Base-by-base conservation (phyloP, 352 stramenopile species). In the Phytophthora palmivora region DNA sequence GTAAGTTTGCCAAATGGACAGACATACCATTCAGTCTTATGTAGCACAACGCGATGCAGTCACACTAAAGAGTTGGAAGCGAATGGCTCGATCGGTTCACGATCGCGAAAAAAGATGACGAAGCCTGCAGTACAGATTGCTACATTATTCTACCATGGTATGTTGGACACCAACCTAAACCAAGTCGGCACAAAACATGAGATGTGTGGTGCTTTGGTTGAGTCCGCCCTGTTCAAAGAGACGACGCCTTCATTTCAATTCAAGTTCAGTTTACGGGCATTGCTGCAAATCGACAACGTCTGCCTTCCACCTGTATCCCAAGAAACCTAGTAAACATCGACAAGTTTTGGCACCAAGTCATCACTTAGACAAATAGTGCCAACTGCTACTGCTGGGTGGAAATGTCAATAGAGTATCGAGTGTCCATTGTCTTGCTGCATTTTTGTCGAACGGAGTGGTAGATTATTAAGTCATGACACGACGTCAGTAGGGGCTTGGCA, bases 401-500 rank as follows among this genome's bases (percentile, higher is more conserved):
- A 16, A 30, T 41, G 32, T 57, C 62, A 33, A 66, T 61, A 70
- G 55, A 60, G 55, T 19, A 49, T 19, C 9, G 28, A 53, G 45
- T 28, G 8, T 22, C 24, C n/a, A 4, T 53, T 24, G 30, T 33
- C 19, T n/a, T 30, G 24, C 33, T 41, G 58, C 30, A 38, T 70
- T 65, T 59, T 30, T 59, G 54, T 58, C 22, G 51, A 44, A 34
- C 7, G 19, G 9, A 51, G 42, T 55, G 51, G 43, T 26, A 44
- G 21, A 19, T 7, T 58, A 46, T 64, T 32, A 14, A 15, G 39
- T 36, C 37, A 19, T 58, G 46, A 46, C 34, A 54, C 22, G 26
- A n/a, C 32, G 30, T 66, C 62, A 65, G 62, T 70, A 70, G 48
- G 62, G 42, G 55, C 62, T 55, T 34, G 62, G 8, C 62, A 60